phyloP scores from a whole-genome alignment of 345 rosid genomes.

The Gossypium anomalum region DNA sequence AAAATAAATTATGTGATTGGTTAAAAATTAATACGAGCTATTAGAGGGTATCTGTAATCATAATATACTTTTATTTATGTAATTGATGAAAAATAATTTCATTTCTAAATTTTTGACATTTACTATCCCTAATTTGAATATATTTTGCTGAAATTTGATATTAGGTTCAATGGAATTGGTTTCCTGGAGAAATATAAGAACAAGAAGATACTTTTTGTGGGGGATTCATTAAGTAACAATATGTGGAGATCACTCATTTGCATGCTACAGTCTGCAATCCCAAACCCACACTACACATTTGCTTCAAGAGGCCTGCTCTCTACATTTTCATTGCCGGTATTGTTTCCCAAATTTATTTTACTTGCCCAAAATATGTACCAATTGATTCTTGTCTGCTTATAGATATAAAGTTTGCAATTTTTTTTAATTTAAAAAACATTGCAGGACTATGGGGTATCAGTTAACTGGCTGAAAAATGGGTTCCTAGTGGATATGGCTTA shows the following conservation, averaged over 20 bases:
- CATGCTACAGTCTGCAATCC: slow-evolving; percentile 36
- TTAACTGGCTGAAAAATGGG: slow-evolving; percentile 40
- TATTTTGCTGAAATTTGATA: background rate
- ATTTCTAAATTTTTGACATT: background rate
- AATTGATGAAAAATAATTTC: background rate
- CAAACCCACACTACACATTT: slow-evolving; percentile 20
- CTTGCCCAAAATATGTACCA: too few species aligned
- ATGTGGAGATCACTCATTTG: slow-evolving; percentile 50
- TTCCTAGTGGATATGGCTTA: slow-evolving; percentile 46
- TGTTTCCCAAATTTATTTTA: background rate
- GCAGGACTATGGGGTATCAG: slow-evolving; percentile 45
- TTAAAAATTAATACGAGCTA: too few species aligned
- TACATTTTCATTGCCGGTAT: slow-evolving; percentile 31
- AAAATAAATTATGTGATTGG: too few species aligned
- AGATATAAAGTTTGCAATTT: background rate
- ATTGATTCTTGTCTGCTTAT: background rate
- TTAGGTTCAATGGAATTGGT: slow-evolving; percentile 34
- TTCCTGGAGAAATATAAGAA: slow-evolving; percentile 32
- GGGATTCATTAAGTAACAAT: slow-evolving; percentile 46
- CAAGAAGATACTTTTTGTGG: slow-evolving; percentile 49
- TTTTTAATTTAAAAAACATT: background rate
- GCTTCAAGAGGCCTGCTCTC: slow-evolving; percentile 21
- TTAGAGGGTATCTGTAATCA: too few species aligned
- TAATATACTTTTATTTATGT: too few species aligned
- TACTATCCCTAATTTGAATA: background rate